Base-by-base conservation (phyloP, 2,329 filamentous ascomycete genomes). In the Orbilia brochopaga region DNA sequence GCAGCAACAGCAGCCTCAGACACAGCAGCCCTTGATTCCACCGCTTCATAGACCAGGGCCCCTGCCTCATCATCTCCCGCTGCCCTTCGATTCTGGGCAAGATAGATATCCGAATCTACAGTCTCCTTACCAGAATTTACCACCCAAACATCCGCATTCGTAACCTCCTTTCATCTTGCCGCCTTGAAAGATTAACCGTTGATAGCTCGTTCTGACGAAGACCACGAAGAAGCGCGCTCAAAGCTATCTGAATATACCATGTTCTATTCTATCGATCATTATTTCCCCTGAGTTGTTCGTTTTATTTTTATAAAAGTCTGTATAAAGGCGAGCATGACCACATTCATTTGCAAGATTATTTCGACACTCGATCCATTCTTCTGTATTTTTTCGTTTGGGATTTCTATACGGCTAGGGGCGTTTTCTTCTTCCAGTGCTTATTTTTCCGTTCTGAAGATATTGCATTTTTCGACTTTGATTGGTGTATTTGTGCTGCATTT, bases 391-490 rank as follows among this genome's bases (percentile, higher is more conserved):
- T 24, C 21, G 24, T 50, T 60, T 32, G 67, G 67, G 50, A 21
- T 61, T 73, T 51, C 46, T 74, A 74, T 53, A 60, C 40, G 63
- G 51, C 48, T 21, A 54, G 57, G 66, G 67, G 58, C 59, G 65
- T 73, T 75, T 60, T 50, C 65, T 65, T 56, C 54, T 61, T 42
- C 48, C 62, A 37, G 55, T 54, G 56, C 27, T 59, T 53, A 30
- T 54, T 24, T 51, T 52, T 35, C 65, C 42, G 27, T 37, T 62
- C 27, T 46, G n/a, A 37, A 67, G 53, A 57, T 73, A 54, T 72
- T 74, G 63, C 65, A 58, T 48, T 73, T n/a, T 74, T 53, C 64
- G 60, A 62, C 54, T 73, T 69, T 62, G 50, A 58, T 69, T 58
- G 19, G 50, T 63, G 57, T 53, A 40, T 55, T 60, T 66, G n/a